phyloP scores from a whole-genome alignment of 139 green algal species.

The Coelastrella sp. region DNA sequence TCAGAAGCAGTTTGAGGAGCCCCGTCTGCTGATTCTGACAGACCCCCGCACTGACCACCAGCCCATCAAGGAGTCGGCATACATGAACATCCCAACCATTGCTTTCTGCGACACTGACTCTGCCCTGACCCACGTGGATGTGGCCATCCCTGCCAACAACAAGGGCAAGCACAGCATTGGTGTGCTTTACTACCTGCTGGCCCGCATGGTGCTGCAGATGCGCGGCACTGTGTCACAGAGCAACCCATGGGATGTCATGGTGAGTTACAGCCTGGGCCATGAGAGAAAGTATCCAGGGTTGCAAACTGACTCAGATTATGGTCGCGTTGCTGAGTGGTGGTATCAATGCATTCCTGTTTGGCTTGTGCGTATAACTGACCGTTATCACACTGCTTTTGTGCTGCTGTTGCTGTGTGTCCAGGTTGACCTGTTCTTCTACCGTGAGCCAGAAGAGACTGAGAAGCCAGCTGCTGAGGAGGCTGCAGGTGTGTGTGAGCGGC shows the following conservation, averaged over 20 bases:
- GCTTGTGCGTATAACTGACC: neutral
- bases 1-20: constrained; percentile 98
- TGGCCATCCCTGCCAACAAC: constrained; percentile 99
- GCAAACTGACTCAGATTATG: neutral
- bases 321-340: neutral
- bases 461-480: constrained; percentile 50
- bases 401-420: constrained; percentile 15
- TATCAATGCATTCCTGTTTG: neutral
- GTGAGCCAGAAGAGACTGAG: constrained; percentile 93
- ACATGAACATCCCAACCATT: constrained; percentile 99
- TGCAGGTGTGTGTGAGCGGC: neutral
- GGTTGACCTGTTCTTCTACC: constrained; percentile 99
- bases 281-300: neutral
- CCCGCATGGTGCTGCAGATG: constrained; percentile 99
- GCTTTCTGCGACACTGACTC: constrained; percentile 99
- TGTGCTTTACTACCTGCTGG: constrained; percentile 97
- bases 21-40: constrained; percentile 96
- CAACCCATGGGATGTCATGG: constrained; percentile 94
- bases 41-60: constrained; percentile 87
- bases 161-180: constrained; percentile 98
- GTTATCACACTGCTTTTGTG: neutral
- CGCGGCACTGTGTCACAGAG: constrained; percentile 83
- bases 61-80: constrained; percentile 96
- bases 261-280: neutral
- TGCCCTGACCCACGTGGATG: constrained; percentile 91